Conservation (phyloP, 495 filamentous ascomycete species). For the Penicillium riverlandense region DNA sequence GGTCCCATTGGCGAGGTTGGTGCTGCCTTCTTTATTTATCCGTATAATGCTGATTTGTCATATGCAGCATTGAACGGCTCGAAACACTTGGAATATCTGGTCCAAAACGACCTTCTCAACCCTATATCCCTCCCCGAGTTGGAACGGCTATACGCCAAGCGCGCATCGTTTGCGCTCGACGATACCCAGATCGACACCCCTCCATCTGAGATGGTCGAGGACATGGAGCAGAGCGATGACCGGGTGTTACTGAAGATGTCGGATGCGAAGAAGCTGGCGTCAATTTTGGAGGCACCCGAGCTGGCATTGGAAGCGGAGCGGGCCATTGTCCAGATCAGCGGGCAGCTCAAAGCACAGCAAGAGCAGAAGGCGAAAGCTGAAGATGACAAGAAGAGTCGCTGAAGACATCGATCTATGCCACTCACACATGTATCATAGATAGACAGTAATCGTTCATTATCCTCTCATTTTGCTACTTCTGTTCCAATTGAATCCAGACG, state of each 20-base stretch:
- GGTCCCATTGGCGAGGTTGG: constrained; percentile 60
- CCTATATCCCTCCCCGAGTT: constrained; percentile 55
- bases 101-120: constrained; percentile 61
- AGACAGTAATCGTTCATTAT: too few relatives aligned
- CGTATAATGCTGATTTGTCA: constrained; percentile 1
- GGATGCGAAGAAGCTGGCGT: constrained; percentile 55
- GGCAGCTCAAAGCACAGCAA: constrained; percentile 49
- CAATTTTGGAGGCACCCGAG: constrained; percentile 69
- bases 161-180: constrained; percentile 20
- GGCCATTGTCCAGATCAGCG: constrained; percentile 80
- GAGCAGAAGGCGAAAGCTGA: constrained; percentile 24
- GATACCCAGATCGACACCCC: constrained; percentile 14
- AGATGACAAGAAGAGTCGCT: neutral
- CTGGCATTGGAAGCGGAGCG: constrained; percentile 84
- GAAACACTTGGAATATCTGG: constrained; percentile 73
- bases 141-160: constrained; percentile 63
- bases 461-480: too few relatives aligned
- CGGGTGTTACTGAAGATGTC: constrained; percentile 52
- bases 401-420: too few relatives aligned
- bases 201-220: constrained; percentile 28
- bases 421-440: too few relatives aligned
- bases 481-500: too few relatives aligned
- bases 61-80: constrained; percentile 66
- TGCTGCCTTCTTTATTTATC: neutral
- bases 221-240: constrained; percentile 43